Evolutionary conservation across 768 basidiomycete species (phyloP), one percentile per base, ranked within the genome.

Genomic region (Sporobolomyces pararoseus): DNA sequence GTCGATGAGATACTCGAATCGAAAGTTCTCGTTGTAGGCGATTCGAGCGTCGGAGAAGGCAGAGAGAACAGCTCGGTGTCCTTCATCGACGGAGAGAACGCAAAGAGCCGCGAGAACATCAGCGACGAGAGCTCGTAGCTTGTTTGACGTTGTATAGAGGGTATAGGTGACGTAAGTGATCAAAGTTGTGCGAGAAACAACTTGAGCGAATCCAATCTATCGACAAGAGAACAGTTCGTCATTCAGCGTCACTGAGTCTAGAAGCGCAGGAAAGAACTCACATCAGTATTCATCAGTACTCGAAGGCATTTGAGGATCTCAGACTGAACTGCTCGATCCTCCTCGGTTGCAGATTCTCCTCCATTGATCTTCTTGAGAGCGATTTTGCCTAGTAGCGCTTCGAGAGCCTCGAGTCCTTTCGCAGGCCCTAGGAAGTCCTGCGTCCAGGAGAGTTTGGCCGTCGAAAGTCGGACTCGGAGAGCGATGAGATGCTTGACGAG

Each of bases 71-170:
- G 85, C 83, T 68, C 84, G 86, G 76, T 89, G 87, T 0, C 91
- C 91, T 42, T 89, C 86, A 9, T 81, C 80, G 7, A 84, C 79
- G 2, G 88, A 87, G 27, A 95, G 81, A 27, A 90, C 83, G 77
- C 90, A 91, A 49, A 94, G 85, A 0, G 88, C 93, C 2, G 90
- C 89, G 14, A 97, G 83, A 32, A 94, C 82, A 73, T 94, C 90
- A 6, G 87, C 86, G 0, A 85, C 83, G 29, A 89, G 82, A 0
- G 85, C 83, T 66, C 89, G 85, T 13, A 89, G 80, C 78, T 89
- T 92, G 61, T 84, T 80, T 14, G 88, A 86, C 0, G 87, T 82
- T 5, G 68, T 61, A 71, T 87, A 84, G 17, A 94, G 83, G 1
- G 87, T 84, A 75, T 89, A 89, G 21, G 86, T 82, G 73, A 94